Conservation (phyloP, 2,329 filamentous ascomycete species). For the Pestalotiopsis sp. region DNA sequence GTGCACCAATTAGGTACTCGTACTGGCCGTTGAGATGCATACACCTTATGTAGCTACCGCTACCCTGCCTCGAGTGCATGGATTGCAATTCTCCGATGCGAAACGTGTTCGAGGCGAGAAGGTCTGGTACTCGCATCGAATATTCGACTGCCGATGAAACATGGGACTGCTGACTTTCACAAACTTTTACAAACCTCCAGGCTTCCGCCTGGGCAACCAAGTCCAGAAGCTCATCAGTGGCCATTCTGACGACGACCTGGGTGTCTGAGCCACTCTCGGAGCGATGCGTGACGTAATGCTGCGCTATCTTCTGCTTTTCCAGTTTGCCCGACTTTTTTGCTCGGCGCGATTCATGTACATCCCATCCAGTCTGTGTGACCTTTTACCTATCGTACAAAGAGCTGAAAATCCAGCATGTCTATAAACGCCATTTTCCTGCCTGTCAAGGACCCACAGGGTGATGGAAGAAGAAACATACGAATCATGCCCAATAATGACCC, state of each 20-base stretch:
- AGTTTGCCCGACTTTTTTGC: background rate
- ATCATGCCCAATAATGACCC: too few species aligned
- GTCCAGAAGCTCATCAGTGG: conserved; percentile 3
- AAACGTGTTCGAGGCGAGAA: too few species aligned
- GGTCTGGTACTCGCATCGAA: too few species aligned
- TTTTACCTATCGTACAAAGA: too few species aligned
- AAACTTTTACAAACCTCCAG: background rate
- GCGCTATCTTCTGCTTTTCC: background rate
- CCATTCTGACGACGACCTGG: conserved; percentile 7
- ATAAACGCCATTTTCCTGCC: too few species aligned
- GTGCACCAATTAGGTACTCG: background rate
- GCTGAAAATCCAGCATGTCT: too few species aligned
- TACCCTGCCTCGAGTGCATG: too few species aligned
- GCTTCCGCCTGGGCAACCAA: background rate
- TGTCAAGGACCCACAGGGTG: too few species aligned
- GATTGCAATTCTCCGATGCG: too few species aligned
- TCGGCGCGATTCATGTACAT: conserved; percentile 1
- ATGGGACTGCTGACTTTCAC: too few species aligned
- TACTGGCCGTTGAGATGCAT: background rate
- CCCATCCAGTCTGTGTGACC: background rate
- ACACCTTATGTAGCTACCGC: background rate
- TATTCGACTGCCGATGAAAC: too few species aligned
- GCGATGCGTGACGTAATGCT: background rate
- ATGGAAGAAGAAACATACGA: too few species aligned
- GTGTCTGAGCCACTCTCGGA: conserved; percentile 7